Conservation (phyloP, 2,329 filamentous ascomycete genomes). For the Ascochyta viciae-villosae region DNA sequence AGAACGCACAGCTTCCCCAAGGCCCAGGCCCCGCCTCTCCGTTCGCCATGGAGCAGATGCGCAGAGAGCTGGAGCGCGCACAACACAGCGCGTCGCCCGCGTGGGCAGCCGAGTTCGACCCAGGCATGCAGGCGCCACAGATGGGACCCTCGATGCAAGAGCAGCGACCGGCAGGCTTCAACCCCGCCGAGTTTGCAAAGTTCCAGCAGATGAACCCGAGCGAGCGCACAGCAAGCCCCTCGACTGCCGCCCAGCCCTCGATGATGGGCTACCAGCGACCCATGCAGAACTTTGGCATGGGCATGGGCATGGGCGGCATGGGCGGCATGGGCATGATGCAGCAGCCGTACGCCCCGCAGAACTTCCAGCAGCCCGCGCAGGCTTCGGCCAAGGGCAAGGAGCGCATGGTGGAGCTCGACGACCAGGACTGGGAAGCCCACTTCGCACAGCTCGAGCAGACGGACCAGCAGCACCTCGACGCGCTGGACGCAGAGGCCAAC, state of each 20-base stretch:
- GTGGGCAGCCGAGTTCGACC: constrained; percentile 71
- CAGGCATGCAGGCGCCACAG: constrained; percentile 65
- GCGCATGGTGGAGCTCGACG: constrained; percentile 86
- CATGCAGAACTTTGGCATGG: constrained; percentile 38
- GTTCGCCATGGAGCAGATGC: constrained; percentile 72
- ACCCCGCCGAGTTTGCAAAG: constrained; percentile 82
- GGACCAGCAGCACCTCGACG: constrained; percentile 58
- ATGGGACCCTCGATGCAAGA: constrained; percentile 75
- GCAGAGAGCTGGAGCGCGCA: constrained; percentile 66
- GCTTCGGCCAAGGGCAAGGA: constrained; percentile 79
- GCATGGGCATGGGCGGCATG: constrained; percentile 53
- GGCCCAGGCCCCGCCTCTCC: constrained; percentile 61
- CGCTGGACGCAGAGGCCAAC: constrained; percentile 69
- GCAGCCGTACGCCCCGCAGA: constrained; percentile 52
- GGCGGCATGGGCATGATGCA: constrained; percentile 61
- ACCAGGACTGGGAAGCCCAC: constrained; percentile 93
- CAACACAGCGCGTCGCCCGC: constrained; percentile 62
- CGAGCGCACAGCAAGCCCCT: constrained; percentile 67
- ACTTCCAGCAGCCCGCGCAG: constrained; percentile 55
- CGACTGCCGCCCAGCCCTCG: constrained; percentile 49
- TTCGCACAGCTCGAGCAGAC: constrained; percentile 86
- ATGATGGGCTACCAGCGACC: constrained; percentile 65
- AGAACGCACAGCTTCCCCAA: constrained; percentile 68
- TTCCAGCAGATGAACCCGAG: constrained; percentile 73
- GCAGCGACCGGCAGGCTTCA: constrained; percentile 65